Evolutionary conservation across 1,284 basidiomycete genomes (phyloP).

Genomic region (Cutaneotrichosporon cavernicola): DNA sequence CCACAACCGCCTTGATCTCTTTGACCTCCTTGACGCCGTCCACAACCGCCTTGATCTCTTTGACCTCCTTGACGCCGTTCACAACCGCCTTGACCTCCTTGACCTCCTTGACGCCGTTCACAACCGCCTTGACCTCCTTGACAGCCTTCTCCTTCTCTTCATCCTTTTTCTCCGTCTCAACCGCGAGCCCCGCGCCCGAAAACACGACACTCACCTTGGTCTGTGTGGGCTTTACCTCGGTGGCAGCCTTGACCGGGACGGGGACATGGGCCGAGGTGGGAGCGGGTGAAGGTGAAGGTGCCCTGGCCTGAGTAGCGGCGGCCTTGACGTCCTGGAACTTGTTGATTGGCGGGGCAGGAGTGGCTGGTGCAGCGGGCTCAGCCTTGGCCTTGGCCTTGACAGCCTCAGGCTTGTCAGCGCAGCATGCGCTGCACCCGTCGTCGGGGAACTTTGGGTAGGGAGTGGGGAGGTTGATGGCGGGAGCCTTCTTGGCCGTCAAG

Average conservation of each 20-base stretch:
- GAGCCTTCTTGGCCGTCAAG: not conserved
- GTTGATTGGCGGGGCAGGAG: not conserved
- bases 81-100: slow-evolving; percentile 1
- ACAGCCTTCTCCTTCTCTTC: not conserved
- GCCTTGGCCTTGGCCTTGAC: too few species aligned
- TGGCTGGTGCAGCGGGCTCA: not conserved
- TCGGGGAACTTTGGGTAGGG: not conserved
- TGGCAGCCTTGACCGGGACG: not conserved
- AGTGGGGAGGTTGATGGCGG: not conserved
- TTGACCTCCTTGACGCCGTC: not conserved
- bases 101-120: not conserved
- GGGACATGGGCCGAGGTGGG: not conserved
- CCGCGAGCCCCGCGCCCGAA: slow-evolving; percentile 1
- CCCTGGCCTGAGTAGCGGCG: not conserved
- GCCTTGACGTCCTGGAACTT: not conserved
- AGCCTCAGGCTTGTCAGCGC: not conserved
- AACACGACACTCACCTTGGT: slow-evolving; percentile 4
- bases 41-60: not conserved
- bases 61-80: not conserved
- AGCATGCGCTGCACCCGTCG: slow-evolving; percentile 6
- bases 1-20: not conserved
- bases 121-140: not conserved
- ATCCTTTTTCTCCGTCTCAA: slow-evolving; percentile 6
- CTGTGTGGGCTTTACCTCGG: not conserved
- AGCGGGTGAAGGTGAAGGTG: not conserved